These are phyloP conservation scores for Ichthyophthirius multifiliis DNA, from an alignment of 169 alveolate species.

Conservation along the genomic window DNA sequence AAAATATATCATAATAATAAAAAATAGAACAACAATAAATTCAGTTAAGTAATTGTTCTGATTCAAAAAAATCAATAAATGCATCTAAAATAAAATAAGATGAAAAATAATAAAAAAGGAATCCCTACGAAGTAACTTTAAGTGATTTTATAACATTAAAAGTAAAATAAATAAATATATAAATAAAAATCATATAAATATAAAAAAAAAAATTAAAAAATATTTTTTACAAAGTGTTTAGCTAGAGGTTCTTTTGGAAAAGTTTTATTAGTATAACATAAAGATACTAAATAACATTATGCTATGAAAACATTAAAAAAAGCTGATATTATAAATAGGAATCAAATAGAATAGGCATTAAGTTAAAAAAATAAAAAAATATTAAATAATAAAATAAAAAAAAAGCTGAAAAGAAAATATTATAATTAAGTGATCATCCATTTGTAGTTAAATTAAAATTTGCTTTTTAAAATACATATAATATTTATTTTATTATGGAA, in stretches of 20 bases:
- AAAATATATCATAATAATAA: not conserved
- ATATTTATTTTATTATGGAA: constrained; percentile 58
- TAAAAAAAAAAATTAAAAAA: too few relatives aligned
- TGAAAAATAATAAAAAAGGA: not conserved
- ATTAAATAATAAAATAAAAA: not conserved
- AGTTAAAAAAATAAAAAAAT: not conserved
- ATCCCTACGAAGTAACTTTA: not conserved
- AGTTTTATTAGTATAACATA: constrained; percentile 32
- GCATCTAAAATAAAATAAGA: not conserved
- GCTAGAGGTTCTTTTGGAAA: constrained; percentile 43
- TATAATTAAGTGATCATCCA: constrained; percentile 50
- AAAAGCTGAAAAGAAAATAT: constrained; percentile 50
- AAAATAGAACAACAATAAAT: not conserved
- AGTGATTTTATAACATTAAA: not conserved
- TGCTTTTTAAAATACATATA: constrained; percentile 54
- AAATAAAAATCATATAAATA: too few relatives aligned
- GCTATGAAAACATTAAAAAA: constrained; percentile 37
- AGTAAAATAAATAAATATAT: not conserved
- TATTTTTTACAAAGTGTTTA: constrained; percentile 14
- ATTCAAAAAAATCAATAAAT: not conserved
- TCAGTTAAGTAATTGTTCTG: not conserved
- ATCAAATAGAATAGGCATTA: constrained; percentile 18
- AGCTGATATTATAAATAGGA: not conserved
- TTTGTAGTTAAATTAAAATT: constrained; percentile 54
- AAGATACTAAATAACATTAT: not conserved